Percentiles rank a stretch among this genome's conserved stretches.
These are phyloP conservation scores for Blastocladiella emersonii DNA, from an alignment of 371 early-diverging fungal genomes.

Conservation along the genomic window DNA sequence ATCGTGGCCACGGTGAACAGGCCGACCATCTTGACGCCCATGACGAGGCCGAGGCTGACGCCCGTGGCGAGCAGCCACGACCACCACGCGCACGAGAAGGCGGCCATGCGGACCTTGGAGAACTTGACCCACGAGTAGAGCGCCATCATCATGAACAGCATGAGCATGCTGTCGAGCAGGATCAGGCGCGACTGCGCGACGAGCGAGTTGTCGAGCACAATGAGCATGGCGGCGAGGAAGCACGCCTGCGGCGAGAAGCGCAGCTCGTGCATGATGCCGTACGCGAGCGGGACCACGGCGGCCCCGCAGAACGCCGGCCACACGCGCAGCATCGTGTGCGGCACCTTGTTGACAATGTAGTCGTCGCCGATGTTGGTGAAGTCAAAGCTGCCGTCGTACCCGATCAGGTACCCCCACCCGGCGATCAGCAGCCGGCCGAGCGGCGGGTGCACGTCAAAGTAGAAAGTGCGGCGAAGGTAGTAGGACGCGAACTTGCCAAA, in stretches of 20 bases:
- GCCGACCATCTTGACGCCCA: conserved; percentile 90
- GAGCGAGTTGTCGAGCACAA: conserved; percentile 79
- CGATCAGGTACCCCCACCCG: conserved; percentile 60
- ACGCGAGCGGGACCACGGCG: conserved; percentile 57
- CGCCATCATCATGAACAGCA: conserved; percentile 69
- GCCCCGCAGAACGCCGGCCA: conserved; percentile 72
- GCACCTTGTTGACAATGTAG: conserved; percentile 75
- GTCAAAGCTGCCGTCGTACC: conserved; percentile 85
- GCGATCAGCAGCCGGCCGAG: conserved; percentile 95
- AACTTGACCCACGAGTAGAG: conserved; percentile 77
- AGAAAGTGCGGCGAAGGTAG: conserved; percentile 82
- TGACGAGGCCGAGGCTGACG: conserved; percentile 46
- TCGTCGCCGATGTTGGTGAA: conserved; percentile 88
- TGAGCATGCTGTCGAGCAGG: conserved; percentile 80
- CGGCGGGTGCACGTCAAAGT: conserved; percentile 99
- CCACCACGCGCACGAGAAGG: conserved; percentile 58
- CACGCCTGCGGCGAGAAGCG: conserved; percentile 70
- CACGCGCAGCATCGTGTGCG: conserved; percentile 69
- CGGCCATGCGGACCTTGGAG: conserved; percentile 55
- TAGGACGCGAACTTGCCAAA: conserved; percentile 97
- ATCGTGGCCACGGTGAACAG: conserved; percentile 68
- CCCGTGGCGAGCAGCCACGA: conserved; percentile 58
- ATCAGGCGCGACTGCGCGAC: conserved; percentile 86
- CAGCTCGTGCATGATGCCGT: conserved; percentile 70
- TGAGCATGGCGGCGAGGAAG: conserved; percentile 54